Conservation (phyloP, 1,284 basidiomycete genomes). For the Pisolithus thermaeus region DNA sequence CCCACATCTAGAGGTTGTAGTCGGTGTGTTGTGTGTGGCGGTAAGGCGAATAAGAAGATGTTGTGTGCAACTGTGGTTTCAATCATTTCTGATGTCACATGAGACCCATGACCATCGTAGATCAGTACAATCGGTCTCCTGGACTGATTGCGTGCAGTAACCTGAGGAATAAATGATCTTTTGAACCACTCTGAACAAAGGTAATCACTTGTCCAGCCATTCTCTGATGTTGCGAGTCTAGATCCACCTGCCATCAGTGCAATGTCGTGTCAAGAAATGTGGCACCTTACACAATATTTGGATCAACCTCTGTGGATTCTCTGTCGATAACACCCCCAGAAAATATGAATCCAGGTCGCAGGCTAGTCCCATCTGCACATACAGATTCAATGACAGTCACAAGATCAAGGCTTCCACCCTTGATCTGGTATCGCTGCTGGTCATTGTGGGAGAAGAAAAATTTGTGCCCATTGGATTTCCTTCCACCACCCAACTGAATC, state of each 20-base stretch:
- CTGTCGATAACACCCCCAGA: constrained; percentile 12
- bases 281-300: constrained; percentile 2
- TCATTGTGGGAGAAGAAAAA: constrained; percentile 1
- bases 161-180: constrained; percentile 29
- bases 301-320: constrained; percentile 21
- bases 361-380: constrained; percentile 20
- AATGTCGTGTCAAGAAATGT: no score
- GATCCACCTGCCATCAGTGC: constrained; percentile 2
- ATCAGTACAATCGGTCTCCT: constrained; percentile 16
- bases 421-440: constrained; percentile 16
- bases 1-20: constrained; percentile 38
- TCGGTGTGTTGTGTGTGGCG: constrained; percentile 34
- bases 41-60: constrained; percentile 31
- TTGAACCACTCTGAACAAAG: constrained; percentile 30
- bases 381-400: constrained; percentile 29
- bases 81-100: constrained; percentile 25
- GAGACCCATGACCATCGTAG: constrained; percentile 30
- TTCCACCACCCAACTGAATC: constrained; percentile 17
- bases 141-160: constrained; percentile 14
- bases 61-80: constrained; percentile 9
- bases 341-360: constrained; percentile 30
- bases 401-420: constrained; percentile 22
- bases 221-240: constrained; percentile 18
- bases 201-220: constrained; percentile 37
- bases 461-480: not conserved